Evolutionary conservation across 2,329 filamentous ascomycete genomes (phyloP).

Genomic region (Talaromyces pinophilus): DNA sequence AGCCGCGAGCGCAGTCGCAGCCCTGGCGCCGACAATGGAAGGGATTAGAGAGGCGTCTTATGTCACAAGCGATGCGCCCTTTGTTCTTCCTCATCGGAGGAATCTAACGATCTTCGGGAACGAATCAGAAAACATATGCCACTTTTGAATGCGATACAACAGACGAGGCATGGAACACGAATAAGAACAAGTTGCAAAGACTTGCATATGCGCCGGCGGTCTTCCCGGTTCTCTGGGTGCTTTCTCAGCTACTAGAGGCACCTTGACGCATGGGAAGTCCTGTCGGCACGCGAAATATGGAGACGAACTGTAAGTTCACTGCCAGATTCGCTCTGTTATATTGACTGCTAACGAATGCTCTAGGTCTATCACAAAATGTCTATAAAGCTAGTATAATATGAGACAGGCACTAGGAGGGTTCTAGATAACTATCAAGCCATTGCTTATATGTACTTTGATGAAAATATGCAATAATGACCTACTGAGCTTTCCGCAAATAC

Average conservation of each 20-base stretch:
- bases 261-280: conserved; percentile 3
- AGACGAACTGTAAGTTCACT: conserved; percentile 8
- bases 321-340: not conserved
- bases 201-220: conserved; percentile 19
- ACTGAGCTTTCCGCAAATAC: no score
- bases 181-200: not conserved
- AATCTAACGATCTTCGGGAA: not conserved
- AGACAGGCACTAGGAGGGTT: not conserved
- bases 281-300: conserved; percentile 21
- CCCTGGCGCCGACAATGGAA: conserved; percentile 33
- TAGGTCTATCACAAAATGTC: not conserved
- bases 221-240: not conserved
- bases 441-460: conserved; percentile 14
- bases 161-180: not conserved
- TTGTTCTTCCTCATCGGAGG: not conserved
- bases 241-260: not conserved
- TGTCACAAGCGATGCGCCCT: not conserved
- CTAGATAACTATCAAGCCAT: conserved; percentile 4
- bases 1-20: conserved; percentile 51
- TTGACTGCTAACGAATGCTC: not conserved
- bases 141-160: not conserved
- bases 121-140: not conserved
- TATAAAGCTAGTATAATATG: not conserved
- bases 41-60: conserved; percentile 29
- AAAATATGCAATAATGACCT: conserved; percentile 12